A percentile compares a stretch with the other conserved stretches of the same genome.
Conservation (phyloP, 768 basidiomycete genomes). For the Amanita muscaria region DNA sequence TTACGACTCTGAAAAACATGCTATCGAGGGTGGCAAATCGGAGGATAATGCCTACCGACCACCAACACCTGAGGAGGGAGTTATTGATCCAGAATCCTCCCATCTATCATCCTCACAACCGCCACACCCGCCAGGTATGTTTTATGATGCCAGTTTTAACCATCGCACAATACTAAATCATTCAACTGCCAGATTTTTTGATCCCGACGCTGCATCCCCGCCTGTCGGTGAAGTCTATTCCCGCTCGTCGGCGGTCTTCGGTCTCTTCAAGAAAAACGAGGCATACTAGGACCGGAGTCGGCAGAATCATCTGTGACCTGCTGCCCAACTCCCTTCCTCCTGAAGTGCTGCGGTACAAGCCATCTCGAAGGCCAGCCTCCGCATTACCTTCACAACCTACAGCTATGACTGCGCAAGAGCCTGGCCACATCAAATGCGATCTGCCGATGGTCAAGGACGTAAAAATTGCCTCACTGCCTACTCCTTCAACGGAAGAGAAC, state of each 20-base stretch:
- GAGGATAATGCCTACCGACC: slow-evolving; percentile 12
- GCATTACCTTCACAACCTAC: background rate
- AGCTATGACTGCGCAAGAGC: background rate
- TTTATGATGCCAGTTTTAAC: background rate
- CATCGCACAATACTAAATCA: background rate
- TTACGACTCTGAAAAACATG: slow-evolving; percentile 8
- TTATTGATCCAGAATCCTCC: background rate
- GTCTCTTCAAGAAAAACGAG: slow-evolving; percentile 1
- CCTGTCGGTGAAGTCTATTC: background rate
- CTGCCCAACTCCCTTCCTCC: slow-evolving; percentile 21
- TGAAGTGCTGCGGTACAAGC: slow-evolving; percentile 2
- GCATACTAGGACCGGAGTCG: slow-evolving; percentile 9
- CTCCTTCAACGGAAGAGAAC: slow-evolving; percentile 1
- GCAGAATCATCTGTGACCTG: slow-evolving; percentile 48
- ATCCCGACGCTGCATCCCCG: background rate
- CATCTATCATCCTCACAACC: background rate
- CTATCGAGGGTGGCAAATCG: slow-evolving; percentile 4
- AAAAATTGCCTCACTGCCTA: slow-evolving; percentile 4
- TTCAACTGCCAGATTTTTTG: background rate
- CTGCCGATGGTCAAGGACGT: background rate
- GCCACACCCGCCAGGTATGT: slow-evolving; percentile 3
- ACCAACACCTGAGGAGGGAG: slow-evolving; percentile 12
- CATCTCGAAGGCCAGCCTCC: background rate
- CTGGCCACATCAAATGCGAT: slow-evolving; percentile 1
- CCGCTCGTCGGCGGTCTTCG: slow-evolving; percentile 3